Evolutionary conservation across 768 basidiomycete species (phyloP).

Genomic region (Mycena metata): DNA sequence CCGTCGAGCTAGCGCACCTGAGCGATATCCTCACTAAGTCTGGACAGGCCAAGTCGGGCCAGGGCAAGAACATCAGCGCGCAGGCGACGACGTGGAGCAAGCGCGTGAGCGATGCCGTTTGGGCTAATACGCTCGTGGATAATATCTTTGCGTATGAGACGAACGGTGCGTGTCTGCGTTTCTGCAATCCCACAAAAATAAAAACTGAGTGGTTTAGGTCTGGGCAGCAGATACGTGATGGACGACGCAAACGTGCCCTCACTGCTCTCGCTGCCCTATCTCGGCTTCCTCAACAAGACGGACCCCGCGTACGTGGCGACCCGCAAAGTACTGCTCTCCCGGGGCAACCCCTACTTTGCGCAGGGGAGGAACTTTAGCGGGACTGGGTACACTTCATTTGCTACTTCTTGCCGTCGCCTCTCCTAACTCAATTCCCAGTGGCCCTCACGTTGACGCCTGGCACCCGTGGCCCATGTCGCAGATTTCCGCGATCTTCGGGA

Average conservation of each 20-base stretch:
- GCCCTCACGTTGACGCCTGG: constrained; percentile 80
- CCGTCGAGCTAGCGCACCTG: constrained; percentile 75
- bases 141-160: constrained; percentile 83
- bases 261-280: constrained; percentile 80
- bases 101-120: constrained; percentile 71
- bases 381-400: constrained; percentile 64
- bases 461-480: constrained; percentile 91
- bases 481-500: constrained; percentile 80
- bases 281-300: constrained; percentile 77
- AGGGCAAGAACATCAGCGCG: constrained; percentile 62
- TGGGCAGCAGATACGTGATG: constrained; percentile 83
- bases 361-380: constrained; percentile 75
- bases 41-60: constrained; percentile 47
- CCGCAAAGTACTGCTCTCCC: constrained; percentile 70
- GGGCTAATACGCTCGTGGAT: constrained; percentile 70
- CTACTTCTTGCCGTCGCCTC: neutral
- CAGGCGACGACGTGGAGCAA: constrained; percentile 71
- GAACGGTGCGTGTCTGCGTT: constrained; percentile 57
- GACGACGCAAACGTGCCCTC: constrained; percentile 92
- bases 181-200: too few species aligned
- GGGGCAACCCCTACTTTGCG: constrained; percentile 78
- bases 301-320: constrained; percentile 76
- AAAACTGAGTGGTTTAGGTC: constrained; percentile 23
- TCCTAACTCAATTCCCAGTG: constrained; percentile 53
- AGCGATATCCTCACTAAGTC: constrained; percentile 61